These are phyloP conservation scores for Forsythia viridissima DNA, from an alignment of 257 asterid species.

Conservation along the genomic window DNA sequence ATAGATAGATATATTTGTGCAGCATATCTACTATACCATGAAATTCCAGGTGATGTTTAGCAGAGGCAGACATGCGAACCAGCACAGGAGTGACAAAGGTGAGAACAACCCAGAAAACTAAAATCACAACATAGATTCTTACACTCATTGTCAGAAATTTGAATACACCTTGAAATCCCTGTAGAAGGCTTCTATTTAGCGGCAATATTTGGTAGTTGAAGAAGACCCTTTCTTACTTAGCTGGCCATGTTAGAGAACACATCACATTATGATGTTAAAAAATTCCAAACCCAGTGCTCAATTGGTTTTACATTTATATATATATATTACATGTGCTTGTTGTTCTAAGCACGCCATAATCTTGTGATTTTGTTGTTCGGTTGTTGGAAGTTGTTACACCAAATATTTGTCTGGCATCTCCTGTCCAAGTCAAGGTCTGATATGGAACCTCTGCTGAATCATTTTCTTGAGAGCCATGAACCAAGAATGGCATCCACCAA, in stretches of 20 bases:
- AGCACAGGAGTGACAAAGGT: constrained; percentile 70
- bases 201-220: constrained; percentile 27
- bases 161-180: constrained; percentile 14
- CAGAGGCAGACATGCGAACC: constrained; percentile 62
- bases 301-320: background rate
- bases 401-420: constrained; percentile 36
- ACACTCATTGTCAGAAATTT: constrained; percentile 51
- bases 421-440: constrained; percentile 28
- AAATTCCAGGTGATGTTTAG: constrained; percentile 36
- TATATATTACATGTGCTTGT: constrained; percentile 5
- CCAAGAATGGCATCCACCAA: background rate
- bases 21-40: constrained; percentile 39
- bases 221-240: constrained; percentile 41
- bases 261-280: constrained; percentile 19
- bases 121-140: constrained; percentile 58
- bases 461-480: background rate
- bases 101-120: constrained; percentile 76
- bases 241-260: constrained; percentile 57
- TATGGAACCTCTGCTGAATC: background rate
- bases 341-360: constrained; percentile 33
- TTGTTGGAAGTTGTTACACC: constrained; percentile 73
- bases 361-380: constrained; percentile 32
- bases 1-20: background rate
- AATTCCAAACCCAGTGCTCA: constrained; percentile 22
- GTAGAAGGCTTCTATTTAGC: constrained; percentile 17